These are phyloP conservation scores for Penicillium griseofulvum DNA, from an alignment of 2,329 filamentous ascomycete genomes.

Conservation along the genomic window DNA sequence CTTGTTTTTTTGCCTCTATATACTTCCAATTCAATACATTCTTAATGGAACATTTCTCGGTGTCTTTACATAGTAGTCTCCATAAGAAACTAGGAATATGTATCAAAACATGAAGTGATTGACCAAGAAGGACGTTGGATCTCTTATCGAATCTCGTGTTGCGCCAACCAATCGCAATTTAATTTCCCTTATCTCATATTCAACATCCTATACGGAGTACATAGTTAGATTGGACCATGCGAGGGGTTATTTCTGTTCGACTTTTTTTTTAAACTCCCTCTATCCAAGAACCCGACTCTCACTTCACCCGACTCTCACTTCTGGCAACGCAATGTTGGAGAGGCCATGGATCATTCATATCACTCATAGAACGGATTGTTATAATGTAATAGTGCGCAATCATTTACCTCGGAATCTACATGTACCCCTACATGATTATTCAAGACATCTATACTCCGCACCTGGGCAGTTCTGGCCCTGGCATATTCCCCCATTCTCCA, in stretches of 20 bases:
- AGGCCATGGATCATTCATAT: neutral
- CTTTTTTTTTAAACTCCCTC: neutral
- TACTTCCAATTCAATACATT: neutral
- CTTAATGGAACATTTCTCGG: neutral
- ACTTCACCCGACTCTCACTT: too few relatives aligned
- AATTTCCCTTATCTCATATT: conserved; percentile 1
- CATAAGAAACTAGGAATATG: neutral
- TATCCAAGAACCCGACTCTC: neutral
- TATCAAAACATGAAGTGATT: neutral
- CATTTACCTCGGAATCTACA: too few relatives aligned
- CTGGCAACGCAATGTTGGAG: too few relatives aligned
- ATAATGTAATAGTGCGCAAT: neutral
- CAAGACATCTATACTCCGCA: neutral
- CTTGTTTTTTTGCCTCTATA: neutral
- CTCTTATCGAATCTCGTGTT: conserved; percentile 11
- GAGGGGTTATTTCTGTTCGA: neutral
- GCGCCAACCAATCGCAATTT: conserved; percentile 14
- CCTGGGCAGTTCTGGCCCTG: neutral
- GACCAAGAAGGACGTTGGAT: neutral
- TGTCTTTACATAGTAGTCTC: neutral
- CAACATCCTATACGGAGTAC: neutral
- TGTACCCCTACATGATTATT: neutral
- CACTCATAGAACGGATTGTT: neutral
- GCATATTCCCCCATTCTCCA: neutral
- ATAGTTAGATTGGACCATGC: neutral